Percentiles rank a stretch among this genome's conserved stretches.
phyloP scores from a whole-genome alignment of 176 grass and related monocot genomes.

The Aegilops umbellulata region DNA sequence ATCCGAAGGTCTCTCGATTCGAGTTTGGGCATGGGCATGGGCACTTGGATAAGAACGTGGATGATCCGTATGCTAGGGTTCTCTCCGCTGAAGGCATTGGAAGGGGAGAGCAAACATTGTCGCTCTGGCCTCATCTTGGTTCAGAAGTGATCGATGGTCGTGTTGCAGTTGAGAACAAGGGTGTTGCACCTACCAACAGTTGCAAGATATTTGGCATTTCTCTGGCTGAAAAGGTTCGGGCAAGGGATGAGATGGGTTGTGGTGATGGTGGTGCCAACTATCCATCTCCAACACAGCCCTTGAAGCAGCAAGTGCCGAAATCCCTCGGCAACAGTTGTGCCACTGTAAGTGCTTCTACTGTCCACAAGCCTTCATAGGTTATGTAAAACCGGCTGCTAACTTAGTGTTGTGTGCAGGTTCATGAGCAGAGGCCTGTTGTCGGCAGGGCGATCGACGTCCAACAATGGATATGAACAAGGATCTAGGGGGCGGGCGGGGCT shows the following conservation, averaged over 20 bases:
- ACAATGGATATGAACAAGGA: slow-evolving; percentile 62
- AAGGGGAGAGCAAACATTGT: neutral
- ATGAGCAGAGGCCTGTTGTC: slow-evolving; percentile 71
- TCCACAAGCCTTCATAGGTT: neutral
- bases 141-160: slow-evolving; percentile 15
- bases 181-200: slow-evolving; percentile 24
- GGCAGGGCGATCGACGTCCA: slow-evolving; percentile 58
- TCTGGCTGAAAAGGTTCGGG: slow-evolving; percentile 48
- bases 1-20: slow-evolving; percentile 19
- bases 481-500: neutral
- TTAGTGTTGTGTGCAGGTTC: slow-evolving; percentile 40
- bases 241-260: slow-evolving; percentile 19
- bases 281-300: slow-evolving; percentile 29
- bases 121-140: slow-evolving; percentile 14
- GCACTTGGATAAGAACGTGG: slow-evolving; percentile 17
- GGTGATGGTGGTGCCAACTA: slow-evolving; percentile 38
- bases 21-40: slow-evolving; percentile 27
- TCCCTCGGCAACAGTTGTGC: slow-evolving; percentile 53
- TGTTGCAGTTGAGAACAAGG: slow-evolving; percentile 6
- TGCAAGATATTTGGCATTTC: slow-evolving; percentile 82
- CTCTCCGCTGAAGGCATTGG: neutral
- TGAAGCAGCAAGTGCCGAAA: slow-evolving; percentile 54
- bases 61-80: slow-evolving; percentile 15
- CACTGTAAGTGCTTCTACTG: slow-evolving; percentile 39
- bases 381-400: neutral